Percentiles rank a stretch among this genome's conserved stretches.
These are phyloP conservation scores for Aspergillus hancockii DNA, from an alignment of 495 filamentous ascomycete species.

Conservation along the genomic window DNA sequence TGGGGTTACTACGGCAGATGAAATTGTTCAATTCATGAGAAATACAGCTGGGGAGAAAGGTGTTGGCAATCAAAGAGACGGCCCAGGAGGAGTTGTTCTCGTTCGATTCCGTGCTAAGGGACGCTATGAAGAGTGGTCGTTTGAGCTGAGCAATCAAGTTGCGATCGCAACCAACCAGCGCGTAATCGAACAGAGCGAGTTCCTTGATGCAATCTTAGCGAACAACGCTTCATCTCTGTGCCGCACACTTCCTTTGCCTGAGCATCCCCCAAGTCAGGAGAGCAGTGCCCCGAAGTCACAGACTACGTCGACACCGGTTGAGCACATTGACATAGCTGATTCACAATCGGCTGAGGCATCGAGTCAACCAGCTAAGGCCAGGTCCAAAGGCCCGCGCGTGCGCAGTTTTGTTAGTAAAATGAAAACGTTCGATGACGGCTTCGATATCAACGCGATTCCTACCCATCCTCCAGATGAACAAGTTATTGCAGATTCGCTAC, in stretches of 20 bases:
- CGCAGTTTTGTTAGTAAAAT: constrained; percentile 61
- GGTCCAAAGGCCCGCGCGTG: constrained; percentile 32
- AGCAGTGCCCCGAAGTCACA: constrained; percentile 8
- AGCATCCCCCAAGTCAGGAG: constrained; percentile 28
- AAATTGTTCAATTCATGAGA: constrained; percentile 77
- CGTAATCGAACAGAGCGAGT: constrained; percentile 87
- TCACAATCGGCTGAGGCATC: constrained; percentile 20
- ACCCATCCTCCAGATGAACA: constrained; percentile 30
- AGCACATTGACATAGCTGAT: constrained; percentile 12
- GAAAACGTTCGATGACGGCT: constrained; percentile 70
- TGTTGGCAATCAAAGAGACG: constrained; percentile 58
- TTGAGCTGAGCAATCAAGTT: constrained; percentile 63
- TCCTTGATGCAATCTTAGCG: constrained; percentile 83
- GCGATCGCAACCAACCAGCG: constrained; percentile 73
- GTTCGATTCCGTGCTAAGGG: constrained; percentile 72
- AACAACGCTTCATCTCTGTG: constrained; percentile 71
- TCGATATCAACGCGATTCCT: constrained; percentile 47
- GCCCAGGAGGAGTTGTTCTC: constrained; percentile 71
- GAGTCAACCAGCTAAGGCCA: constrained; percentile 18
- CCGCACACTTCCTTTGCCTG: constrained; percentile 52
- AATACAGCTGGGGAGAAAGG: constrained; percentile 73
- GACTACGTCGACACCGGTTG: constrained; percentile 5
- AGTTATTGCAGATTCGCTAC: constrained; percentile 15
- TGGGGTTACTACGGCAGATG: constrained; percentile 69
- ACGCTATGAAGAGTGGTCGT: constrained; percentile 65